A percentile compares a stretch with the other conserved stretches of the same genome.
phyloP scores from a whole-genome alignment of 495 filamentous ascomycete genomes.

The Lasiosphaeria miniovina region DNA sequence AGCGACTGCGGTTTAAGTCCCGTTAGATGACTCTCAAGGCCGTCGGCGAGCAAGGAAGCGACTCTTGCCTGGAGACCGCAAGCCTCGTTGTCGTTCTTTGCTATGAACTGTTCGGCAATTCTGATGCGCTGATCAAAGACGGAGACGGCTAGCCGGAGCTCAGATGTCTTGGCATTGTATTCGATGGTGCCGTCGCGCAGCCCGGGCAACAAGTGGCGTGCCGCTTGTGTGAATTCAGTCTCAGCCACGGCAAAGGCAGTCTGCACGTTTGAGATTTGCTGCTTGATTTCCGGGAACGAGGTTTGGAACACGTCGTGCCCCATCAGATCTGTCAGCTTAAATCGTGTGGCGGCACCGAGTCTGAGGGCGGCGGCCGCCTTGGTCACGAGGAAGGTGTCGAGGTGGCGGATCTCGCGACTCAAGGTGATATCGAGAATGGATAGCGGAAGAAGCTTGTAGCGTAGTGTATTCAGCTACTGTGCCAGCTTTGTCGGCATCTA shows the following conservation, averaged over 20 bases:
- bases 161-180: neutral
- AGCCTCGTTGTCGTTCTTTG: neutral
- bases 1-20: neutral
- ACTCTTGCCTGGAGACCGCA: neutral
- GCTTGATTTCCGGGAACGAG: neutral
- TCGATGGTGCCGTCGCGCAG: neutral
- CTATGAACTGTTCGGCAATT: neutral
- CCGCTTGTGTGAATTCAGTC: neutral
- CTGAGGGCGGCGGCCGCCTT: neutral
- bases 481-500: neutral
- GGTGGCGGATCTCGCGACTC: neutral
- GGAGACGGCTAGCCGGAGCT: neutral
- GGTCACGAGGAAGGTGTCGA: neutral
- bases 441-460: neutral
- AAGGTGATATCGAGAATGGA: neutral
- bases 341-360: neutral
- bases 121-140: neutral
- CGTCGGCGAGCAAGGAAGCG: neutral
- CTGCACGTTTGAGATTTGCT: neutral
- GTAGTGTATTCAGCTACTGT: neutral
- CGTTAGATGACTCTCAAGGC: neutral
- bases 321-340: neutral
- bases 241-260: neutral
- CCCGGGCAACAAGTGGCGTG: neutral
- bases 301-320: neutral